Evolutionary conservation across 495 filamentous ascomycete species (phyloP), one percentile per base, ranked within the genome.

Genomic region (Penicillium manginii): DNA sequence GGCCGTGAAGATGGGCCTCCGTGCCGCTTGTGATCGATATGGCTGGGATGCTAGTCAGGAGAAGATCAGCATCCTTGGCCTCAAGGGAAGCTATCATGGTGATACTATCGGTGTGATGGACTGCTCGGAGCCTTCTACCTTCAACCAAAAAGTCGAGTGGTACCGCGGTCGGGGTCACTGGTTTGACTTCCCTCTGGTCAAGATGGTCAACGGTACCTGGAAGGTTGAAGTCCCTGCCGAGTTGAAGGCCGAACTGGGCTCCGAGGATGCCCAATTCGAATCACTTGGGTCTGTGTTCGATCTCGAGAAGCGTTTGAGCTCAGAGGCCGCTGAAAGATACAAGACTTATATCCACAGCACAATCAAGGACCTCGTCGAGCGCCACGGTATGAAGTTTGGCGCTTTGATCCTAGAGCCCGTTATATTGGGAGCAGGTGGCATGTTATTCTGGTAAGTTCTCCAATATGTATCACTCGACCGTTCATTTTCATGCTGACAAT

Each of bases 41-140:
- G 83, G 80, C 17, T 89, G 84, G 86, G 76, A 79, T 55, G 72
- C 77, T 11, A 75, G 72, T 26, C 70, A 81, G 43, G 77, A 80
- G 33, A 75, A 86, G 19, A 74, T 90, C 12, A 82, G 81, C 14
- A 83, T 92, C 29, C 65, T 93, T 3, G 90, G 90, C 9, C 71
- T 93, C 19, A 88, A 88, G 65, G 88, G 86, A 1, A 86, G 86
- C 57, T 93, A 93, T 63, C 90, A 93, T 64, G 90, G 90, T 1
- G 90, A 93, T 63, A 92, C 89, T 0, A 89, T 93, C 19, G 90
- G 89, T 3, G 87, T 87, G 0, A 93, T 93, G 90, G 88, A 92
- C 61, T 86, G 82, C 54, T 83, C 86, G 2, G 88, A 91, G 68
- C 90, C 90, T 2, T 84, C 82, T 4, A 83, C 80, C 0, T 93